Evolutionary conservation across 2,329 filamentous ascomycete species (phyloP), one percentile per base, ranked within the genome.

Genomic region (Colletotrichum spinosum): DNA sequence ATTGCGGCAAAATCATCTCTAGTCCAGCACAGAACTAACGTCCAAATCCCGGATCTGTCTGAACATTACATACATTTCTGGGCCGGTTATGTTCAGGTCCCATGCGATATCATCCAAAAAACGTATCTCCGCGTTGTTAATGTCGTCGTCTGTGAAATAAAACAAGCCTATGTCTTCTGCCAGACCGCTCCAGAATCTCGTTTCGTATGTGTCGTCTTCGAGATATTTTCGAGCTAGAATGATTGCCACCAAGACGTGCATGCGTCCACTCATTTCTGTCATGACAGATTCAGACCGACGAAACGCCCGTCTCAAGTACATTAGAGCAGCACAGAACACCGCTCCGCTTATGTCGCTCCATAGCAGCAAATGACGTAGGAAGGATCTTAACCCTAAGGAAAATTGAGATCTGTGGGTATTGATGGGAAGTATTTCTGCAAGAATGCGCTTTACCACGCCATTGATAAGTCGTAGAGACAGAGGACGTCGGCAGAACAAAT

Each of bases 191-290:
- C 38, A 58, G n/a, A 51, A 58, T 25, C 7, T 13, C 46, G 37
- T 58, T 42, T 51, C 17, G 13, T 58, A 37, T 17, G 38, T 50
- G 45, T 17, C 25, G 7, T 56, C 12, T 49, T 55, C 37, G 6
- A 57, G 9, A 6, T 57, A 50, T 50, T 57, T 57, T 38, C 9
- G 13, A 25, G 46, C 37, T 17, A 57, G 45, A 13, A 57, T 51
- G 5, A 57, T 50, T 12, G 37, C 44, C 17, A 25, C 37, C 33
- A 56, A 33, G 44, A 56, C 9, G 33, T 44, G 54, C 10, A 41
- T n/a, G 38, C 33, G 15, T 44, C n/a, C 2, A 11, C 12, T 6
- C 2, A 9, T n/a, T 10, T 56, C 6, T 1, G 11, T 56, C n/a
- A 48, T 39, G 6, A 10, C 9, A 49, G 44, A 39, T n/a, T 39